phyloP scores from a whole-genome alignment of 768 basidiomycete genomes.

The Cyclocybe cylindracea region DNA sequence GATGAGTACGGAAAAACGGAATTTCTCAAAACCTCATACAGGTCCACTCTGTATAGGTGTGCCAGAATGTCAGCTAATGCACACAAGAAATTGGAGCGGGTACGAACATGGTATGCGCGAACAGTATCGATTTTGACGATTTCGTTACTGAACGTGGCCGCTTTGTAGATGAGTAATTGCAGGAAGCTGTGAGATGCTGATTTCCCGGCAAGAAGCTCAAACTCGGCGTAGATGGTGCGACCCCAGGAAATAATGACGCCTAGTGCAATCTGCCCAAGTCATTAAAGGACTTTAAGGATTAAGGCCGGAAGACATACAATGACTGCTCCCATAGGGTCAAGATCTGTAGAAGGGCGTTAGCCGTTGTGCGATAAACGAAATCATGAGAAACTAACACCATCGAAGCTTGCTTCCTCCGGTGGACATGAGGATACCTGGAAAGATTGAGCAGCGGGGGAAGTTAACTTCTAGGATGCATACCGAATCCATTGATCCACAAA shows the following conservation, averaged over 20 bases:
- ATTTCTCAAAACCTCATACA: conserved; percentile 31
- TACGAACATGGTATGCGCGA: conserved; percentile 84
- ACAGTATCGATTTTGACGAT: conserved; percentile 91
- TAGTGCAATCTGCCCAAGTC: conserved; percentile 58
- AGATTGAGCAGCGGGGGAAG: conserved; percentile 2
- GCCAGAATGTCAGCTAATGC: conserved; percentile 7
- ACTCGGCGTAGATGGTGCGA: conserved; percentile 76
- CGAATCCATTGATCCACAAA: conserved; percentile 80
- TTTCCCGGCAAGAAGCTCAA: conserved; percentile 87
- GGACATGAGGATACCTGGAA: conserved; percentile 77
- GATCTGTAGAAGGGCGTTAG: conserved; percentile 36
- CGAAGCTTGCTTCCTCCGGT: conserved; percentile 75
- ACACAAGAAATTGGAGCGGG: conserved; percentile 2
- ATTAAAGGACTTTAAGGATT: not conserved
- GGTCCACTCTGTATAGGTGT: conserved; percentile 62
- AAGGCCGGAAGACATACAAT: conserved; percentile 49
- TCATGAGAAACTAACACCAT: conserved; percentile 67
- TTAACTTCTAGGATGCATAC: conserved; percentile 34
- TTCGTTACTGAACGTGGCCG: conserved; percentile 83
- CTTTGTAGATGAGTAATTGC: conserved; percentile 91
- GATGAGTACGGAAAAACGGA: not conserved
- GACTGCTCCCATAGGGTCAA: conserved; percentile 79
- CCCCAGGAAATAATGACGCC: conserved; percentile 82
- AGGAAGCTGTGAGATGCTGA: conserved; percentile 90
- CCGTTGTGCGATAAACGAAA: conserved; percentile 6